These are phyloP conservation scores for Metschnikowia kofuensis DNA, from an alignment of 805 yeast genomes.

Conservation along the genomic window DNA sequence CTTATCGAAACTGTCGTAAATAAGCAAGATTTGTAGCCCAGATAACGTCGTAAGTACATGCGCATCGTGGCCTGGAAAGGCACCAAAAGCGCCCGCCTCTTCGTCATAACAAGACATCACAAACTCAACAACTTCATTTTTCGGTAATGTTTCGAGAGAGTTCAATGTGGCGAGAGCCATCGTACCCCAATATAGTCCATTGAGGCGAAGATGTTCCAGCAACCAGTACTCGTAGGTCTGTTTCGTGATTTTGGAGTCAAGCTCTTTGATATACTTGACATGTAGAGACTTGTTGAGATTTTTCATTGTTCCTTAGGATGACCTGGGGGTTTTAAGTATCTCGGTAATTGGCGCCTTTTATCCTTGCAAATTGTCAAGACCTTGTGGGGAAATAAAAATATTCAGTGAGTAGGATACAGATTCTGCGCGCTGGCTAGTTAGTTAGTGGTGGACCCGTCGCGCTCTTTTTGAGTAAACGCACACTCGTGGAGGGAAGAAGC, in stretches of 20 bases:
- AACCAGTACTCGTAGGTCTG: conserved; percentile 79
- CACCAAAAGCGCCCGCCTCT: conserved; percentile 77
- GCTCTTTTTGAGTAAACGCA: too few relatives aligned
- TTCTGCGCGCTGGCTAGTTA: too few relatives aligned
- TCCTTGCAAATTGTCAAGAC: too few relatives aligned
- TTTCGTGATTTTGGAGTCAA: conserved; percentile 32
- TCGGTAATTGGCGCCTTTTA: background rate
- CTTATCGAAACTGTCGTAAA: conserved; percentile 51
- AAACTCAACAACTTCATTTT: conserved; percentile 61
- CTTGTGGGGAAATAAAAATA: too few relatives aligned
- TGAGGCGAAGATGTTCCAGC: conserved; percentile 83
- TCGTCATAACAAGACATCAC: conserved; percentile 63
- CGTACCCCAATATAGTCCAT: conserved; percentile 95
- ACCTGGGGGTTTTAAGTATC: background rate
- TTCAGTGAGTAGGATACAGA: too few relatives aligned
- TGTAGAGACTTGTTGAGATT: conserved; percentile 21
- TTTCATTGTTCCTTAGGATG: background rate
- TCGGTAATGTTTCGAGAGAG: conserved; percentile 52
- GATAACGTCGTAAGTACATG: conserved; percentile 83
- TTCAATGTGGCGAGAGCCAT: conserved; percentile 66
- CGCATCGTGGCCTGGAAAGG: conserved; percentile 86
- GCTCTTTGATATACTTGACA: conserved; percentile 32
- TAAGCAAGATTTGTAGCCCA: conserved; percentile 75
- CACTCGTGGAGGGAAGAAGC: too few relatives aligned
- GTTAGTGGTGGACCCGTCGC: too few relatives aligned